A percentile compares a stretch with the other conserved stretches of the same genome.
Conservation (phyloP, 2,329 filamentous ascomycete species). For the Nothophaeocryptopus gaeumannii region DNA sequence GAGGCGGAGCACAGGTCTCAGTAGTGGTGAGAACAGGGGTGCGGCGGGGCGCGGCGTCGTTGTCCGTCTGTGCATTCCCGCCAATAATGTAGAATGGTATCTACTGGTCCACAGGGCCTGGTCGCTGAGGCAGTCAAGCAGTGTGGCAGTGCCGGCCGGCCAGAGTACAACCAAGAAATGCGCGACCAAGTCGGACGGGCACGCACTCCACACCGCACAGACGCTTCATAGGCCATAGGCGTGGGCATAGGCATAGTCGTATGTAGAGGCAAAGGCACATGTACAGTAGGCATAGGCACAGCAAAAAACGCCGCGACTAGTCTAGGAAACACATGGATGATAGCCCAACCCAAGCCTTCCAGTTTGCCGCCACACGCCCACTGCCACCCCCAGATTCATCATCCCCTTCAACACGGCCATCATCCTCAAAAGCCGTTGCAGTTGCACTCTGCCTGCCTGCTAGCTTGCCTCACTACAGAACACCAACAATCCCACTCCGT, state of each 20-base stretch:
- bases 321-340: background rate
- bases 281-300: background rate
- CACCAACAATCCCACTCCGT: conserved; percentile 1
- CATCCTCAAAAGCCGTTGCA: background rate
- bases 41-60: too few species aligned
- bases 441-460: background rate
- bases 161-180: too few species aligned
- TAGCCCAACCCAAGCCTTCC: background rate
- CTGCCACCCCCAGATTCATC: background rate
- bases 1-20: too few species aligned
- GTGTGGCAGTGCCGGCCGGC: too few species aligned
- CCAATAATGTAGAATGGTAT: too few species aligned
- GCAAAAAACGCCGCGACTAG: background rate
- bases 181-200: too few species aligned
- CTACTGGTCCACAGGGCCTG: too few species aligned
- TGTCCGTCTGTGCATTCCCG: too few species aligned
- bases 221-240: background rate
- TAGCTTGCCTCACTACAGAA: background rate
- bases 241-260: background rate
- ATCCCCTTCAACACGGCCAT: background rate
- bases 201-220: too few species aligned
- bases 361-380: conserved; percentile 2
- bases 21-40: too few species aligned
- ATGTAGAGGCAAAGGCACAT: background rate
- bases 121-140: too few species aligned